Conservation (phyloP, 352 stramenopile species). For the Globisporangium orthogonon region DNA sequence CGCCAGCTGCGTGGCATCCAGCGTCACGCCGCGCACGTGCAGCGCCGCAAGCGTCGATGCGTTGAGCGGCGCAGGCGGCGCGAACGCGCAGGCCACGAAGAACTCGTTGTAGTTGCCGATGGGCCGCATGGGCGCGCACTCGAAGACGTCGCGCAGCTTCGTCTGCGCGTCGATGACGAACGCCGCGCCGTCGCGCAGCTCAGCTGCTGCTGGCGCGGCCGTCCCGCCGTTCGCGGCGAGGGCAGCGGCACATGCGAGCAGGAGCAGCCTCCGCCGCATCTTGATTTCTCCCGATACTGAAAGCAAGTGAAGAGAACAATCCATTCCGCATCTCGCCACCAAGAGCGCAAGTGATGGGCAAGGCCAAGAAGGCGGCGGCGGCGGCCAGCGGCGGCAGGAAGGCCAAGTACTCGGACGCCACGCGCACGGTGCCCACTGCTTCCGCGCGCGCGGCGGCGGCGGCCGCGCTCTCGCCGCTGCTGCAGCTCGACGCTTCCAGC, state of each 20-base stretch:
- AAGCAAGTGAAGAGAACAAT: background rate
- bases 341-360: background rate
- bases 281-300: constrained; percentile 1
- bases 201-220: background rate
- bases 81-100: constrained; percentile 64
- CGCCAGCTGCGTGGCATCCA: constrained; percentile 38
- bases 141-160: constrained; percentile 45
- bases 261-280: background rate
- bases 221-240: background rate
- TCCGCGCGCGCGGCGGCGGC: constrained; percentile 1
- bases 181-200: constrained; percentile 7
- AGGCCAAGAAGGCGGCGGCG: constrained; percentile 10
- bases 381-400: constrained; percentile 3
- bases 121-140: constrained; percentile 56
- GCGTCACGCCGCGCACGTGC: constrained; percentile 31
- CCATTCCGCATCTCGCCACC: too few species aligned
- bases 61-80: constrained; percentile 14
- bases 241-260: background rate
- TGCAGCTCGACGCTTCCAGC: constrained; percentile 41
- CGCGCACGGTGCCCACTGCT: constrained; percentile 6
- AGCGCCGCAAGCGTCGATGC: constrained; percentile 25
- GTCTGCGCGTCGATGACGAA: constrained; percentile 53
- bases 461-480: constrained; percentile 18
- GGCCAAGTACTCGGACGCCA: constrained; percentile 14
- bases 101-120: constrained; percentile 85